Percentiles rank a stretch among this genome's conserved stretches.
Conservation (phyloP, 352 stramenopile species). For the Hyaloperonospora brassicae region DNA sequence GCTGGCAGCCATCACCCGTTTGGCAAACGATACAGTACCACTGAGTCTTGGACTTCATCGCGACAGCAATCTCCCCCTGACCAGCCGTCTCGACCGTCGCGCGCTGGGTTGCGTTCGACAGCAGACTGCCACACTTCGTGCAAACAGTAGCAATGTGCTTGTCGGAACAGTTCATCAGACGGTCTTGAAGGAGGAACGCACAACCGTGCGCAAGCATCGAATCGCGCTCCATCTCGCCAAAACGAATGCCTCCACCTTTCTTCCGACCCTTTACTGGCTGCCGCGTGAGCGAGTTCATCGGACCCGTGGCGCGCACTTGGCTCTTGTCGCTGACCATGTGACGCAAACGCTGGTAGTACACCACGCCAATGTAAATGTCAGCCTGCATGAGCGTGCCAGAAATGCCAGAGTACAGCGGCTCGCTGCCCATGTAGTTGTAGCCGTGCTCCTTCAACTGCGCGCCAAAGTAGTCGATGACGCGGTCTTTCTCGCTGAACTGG, state of each 20-base stretch:
- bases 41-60: slow-evolving; percentile 84
- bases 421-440: slow-evolving; percentile 98
- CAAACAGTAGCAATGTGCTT: slow-evolving; percentile 97
- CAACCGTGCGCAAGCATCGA: slow-evolving; percentile 96
- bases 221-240: slow-evolving; percentile 99
- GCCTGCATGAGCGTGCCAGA: slow-evolving; percentile 98
- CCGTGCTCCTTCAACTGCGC: slow-evolving; percentile 95
- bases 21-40: slow-evolving; percentile 82
- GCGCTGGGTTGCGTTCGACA: slow-evolving; percentile 84
- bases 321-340: slow-evolving; percentile 99
- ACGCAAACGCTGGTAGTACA: slow-evolving; percentile 99
- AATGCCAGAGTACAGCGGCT: slow-evolving; percentile 98
- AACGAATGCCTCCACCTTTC: slow-evolving; percentile 97
- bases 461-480: slow-evolving; percentile 99
- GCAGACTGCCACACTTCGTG: slow-evolving; percentile 82
- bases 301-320: slow-evolving; percentile 96
- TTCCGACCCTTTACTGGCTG: slow-evolving; percentile 99
- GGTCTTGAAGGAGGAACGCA: slow-evolving; percentile 94
- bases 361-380: slow-evolving; percentile 99
- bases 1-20: slow-evolving; percentile 86
- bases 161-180: slow-evolving; percentile 98
- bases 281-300: slow-evolving; percentile 97
- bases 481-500: slow-evolving; percentile 97
- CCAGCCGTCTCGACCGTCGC: slow-evolving; percentile 71
- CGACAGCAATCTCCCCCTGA: slow-evolving; percentile 73